phyloP scores from a whole-genome alignment of 331 rosid species.

The Spiraea crenata region DNA sequence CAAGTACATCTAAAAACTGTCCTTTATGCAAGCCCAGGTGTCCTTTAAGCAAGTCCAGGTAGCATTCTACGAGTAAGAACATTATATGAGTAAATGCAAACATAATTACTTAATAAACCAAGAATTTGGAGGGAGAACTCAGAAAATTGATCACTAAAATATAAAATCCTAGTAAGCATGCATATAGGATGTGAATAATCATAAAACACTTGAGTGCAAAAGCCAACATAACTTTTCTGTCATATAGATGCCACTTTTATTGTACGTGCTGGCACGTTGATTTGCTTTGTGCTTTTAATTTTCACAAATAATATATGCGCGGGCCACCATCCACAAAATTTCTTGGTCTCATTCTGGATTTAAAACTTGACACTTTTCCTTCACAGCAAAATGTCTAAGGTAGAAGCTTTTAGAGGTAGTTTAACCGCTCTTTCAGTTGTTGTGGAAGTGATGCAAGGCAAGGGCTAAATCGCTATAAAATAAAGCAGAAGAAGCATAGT shows the following conservation, averaged over 20 bases:
- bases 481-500: no score
- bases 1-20: no score
- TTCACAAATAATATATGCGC: constrained; percentile 6
- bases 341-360: no score
- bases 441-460: no score
- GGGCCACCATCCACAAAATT: constrained; percentile 13
- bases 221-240: constrained; percentile 4
- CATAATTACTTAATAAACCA: neutral
- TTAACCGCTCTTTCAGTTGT: no score
- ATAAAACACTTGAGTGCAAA: constrained; percentile 3
- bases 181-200: neutral
- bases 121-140: neutral
- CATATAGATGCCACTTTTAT: neutral
- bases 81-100: neutral
- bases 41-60: no score
- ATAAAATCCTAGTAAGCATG: neutral
- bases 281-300: constrained; percentile 13
- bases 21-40: no score
- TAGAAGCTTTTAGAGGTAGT: no score
- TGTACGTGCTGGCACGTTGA: constrained; percentile 12
- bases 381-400: no score
- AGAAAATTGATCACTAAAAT: neutral
- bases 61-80: neutral
- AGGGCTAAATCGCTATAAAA: no score
- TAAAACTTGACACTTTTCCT: no score